Conservation (phyloP, 2,329 filamentous ascomycete genomes). For the Pseudogymnoascus sp. region DNA sequence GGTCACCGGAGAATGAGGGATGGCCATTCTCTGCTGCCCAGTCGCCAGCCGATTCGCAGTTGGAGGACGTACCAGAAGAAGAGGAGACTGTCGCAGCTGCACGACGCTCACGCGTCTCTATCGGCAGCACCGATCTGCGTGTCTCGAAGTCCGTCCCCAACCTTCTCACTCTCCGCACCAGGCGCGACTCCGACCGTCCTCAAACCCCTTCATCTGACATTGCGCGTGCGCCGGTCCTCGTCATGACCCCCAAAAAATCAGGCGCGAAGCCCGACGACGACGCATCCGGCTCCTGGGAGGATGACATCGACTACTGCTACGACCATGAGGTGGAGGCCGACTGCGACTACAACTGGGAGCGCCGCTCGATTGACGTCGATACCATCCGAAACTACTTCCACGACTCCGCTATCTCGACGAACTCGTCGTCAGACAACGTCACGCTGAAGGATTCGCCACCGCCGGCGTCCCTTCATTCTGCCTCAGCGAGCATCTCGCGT, state of each 20-base stretch:
- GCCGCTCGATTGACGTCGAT: slow-evolving; percentile 43
- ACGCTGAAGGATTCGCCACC: neutral
- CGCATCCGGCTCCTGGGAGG: slow-evolving; percentile 50
- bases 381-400: slow-evolving; percentile 13
- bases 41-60: slow-evolving; percentile 23
- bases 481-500: neutral
- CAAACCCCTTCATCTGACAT: neutral
- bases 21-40: neutral
- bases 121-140: slow-evolving; percentile 23
- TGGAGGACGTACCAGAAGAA: slow-evolving; percentile 57
- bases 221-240: neutral
- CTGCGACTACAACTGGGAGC: slow-evolving; percentile 60
- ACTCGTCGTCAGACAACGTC: neutral
- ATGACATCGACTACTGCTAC: slow-evolving; percentile 65
- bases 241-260: neutral
- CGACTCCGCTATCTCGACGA: neutral
- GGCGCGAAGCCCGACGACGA: slow-evolving; percentile 25
- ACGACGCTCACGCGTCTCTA: slow-evolving; percentile 23
- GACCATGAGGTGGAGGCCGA: slow-evolving; percentile 61
- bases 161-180: neutral
- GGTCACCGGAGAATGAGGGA: neutral
- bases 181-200: neutral
- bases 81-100: slow-evolving; percentile 41
- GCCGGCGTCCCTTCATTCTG: neutral
- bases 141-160: slow-evolving; percentile 26